phyloP scores from a whole-genome alignment of 1,139 yeast genomes.

The Insectozyma bohioensis region DNA sequence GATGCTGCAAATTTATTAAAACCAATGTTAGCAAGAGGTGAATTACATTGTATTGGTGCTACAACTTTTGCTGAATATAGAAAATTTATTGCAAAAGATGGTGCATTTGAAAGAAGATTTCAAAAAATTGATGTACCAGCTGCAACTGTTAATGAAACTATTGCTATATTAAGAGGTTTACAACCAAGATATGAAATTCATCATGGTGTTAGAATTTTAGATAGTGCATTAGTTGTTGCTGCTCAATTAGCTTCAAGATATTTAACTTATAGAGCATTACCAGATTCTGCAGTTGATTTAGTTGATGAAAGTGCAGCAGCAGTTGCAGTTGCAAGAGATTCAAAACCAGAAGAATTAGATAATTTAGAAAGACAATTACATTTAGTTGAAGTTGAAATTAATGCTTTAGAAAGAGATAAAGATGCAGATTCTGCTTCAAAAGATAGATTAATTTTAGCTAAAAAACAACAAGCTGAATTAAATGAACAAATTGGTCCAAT shows the following conservation, averaged over 20 bases:
- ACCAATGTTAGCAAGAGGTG: constrained; percentile 97
- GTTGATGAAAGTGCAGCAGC: constrained; percentile 97
- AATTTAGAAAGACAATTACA: constrained; percentile 89
- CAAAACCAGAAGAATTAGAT: constrained; percentile 96
- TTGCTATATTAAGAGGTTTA: constrained; percentile 93
- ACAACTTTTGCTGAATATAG: constrained; percentile 95
- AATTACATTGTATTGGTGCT: constrained; percentile 96
- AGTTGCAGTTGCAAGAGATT: constrained; percentile 97
- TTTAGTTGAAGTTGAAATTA: constrained; percentile 89
- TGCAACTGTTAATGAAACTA: constrained; percentile 88
- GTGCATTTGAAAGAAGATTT: constrained; percentile 98
- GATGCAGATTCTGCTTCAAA: constrained; percentile 85
- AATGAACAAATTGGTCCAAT: constrained; percentile 86
- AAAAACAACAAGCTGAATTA: constrained; percentile 74
- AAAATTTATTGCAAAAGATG: constrained; percentile 90
- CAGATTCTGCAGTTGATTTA: constrained; percentile 96
- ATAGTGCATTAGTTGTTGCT: constrained; percentile 91
- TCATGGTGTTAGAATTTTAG: constrained; percentile 96
- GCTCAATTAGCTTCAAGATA: constrained; percentile 95
- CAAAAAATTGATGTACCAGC: constrained; percentile 96
- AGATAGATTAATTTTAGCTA: constrained; percentile 80
- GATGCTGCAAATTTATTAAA: constrained; percentile 96
- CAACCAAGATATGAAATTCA: constrained; percentile 96
- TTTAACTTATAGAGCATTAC: constrained; percentile 91
- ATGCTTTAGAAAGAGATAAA: constrained; percentile 94